Percentiles rank a stretch among this genome's conserved stretches.
Conservation (phyloP, 768 basidiomycete species). For the Leccinum imitatum region DNA sequence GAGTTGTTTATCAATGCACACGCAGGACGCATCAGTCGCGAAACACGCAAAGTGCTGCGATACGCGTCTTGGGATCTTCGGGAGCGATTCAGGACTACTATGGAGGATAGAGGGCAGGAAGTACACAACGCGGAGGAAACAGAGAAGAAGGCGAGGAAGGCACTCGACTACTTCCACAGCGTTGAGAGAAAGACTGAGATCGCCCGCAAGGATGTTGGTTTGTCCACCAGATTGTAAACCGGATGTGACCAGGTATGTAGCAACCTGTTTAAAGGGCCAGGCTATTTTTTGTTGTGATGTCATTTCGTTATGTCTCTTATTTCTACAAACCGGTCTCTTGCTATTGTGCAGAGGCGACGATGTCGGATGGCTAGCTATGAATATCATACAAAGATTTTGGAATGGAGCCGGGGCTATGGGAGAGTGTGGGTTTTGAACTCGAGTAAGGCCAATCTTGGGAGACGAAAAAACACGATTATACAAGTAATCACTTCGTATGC, state of each 20-base stretch:
- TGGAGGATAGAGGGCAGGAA: constrained; percentile 78
- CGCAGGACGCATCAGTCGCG: constrained; percentile 66
- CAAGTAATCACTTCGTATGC: too few species aligned
- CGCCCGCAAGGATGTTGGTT: constrained; percentile 31
- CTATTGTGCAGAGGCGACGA: constrained; percentile 3
- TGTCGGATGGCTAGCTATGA: constrained; percentile 1
- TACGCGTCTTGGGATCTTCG: constrained; percentile 88
- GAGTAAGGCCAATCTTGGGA: too few species aligned
- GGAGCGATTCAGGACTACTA: constrained; percentile 74
- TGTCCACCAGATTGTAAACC: constrained; percentile 16
- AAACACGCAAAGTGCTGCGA: constrained; percentile 92
- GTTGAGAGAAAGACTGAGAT: constrained; percentile 46
- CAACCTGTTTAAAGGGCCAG: not conserved
- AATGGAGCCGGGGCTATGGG: too few species aligned
- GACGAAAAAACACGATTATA: too few species aligned
- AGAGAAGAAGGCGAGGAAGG: constrained; percentile 66
- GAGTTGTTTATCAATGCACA: constrained; percentile 67
- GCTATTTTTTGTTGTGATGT: constrained; percentile 8
- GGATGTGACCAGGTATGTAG: not conserved
- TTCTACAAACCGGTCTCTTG: constrained; percentile 12
- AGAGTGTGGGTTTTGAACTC: too few species aligned
- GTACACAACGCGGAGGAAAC: constrained; percentile 75
- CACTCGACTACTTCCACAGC: constrained; percentile 68
- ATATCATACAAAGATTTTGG: not conserved
- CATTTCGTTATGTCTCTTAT: constrained; percentile 12